Evolutionary conservation across 345 rosid genomes (phyloP).

Genomic region (Physaria fendleri): DNA sequence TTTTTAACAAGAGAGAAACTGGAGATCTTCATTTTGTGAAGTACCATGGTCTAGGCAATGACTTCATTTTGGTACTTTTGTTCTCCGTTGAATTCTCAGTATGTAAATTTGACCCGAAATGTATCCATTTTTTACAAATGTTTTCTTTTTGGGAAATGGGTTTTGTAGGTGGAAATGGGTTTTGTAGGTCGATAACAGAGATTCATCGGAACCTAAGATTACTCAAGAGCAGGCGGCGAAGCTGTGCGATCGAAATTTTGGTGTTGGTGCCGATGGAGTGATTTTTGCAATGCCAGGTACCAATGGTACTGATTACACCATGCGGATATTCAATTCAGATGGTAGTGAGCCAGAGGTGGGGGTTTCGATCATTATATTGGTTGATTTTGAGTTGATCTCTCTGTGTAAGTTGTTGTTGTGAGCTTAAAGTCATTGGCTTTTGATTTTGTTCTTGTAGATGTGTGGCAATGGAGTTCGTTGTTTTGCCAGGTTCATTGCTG

Average conservation of each 20-base stretch:
- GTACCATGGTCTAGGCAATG: slow-evolving; percentile 97
- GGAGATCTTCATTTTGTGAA: slow-evolving; percentile 77
- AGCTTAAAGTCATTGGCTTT: slow-evolving; percentile 1
- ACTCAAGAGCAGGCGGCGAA: slow-evolving; percentile 80
- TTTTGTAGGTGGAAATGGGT: not conserved
- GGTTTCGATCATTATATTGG: not conserved
- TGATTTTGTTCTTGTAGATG: slow-evolving; percentile 33
- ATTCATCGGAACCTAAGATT: slow-evolving; percentile 61
- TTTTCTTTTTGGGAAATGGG: too few species aligned
- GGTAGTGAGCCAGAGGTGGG: slow-evolving; percentile 92
- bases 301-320: slow-evolving; percentile 74
- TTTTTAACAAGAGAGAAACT: slow-evolving; percentile 42
- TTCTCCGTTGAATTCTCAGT: not conserved
- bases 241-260: slow-evolving; percentile 89
- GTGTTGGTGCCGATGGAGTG: slow-evolving; percentile 96
- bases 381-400: not conserved
- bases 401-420: not conserved
- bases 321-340: slow-evolving; percentile 93
- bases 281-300: slow-evolving; percentile 88
- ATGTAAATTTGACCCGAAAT: not conserved
- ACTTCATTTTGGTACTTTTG: slow-evolving; percentile 69
- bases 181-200: slow-evolving; percentile 81
- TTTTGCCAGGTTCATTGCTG: slow-evolving; percentile 81
- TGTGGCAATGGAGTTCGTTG: slow-evolving; percentile 98
- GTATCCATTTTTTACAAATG: not conserved